phyloP scores from a whole-genome alignment of 345 rosid genomes.

The Eucalyptus viminalis region DNA sequence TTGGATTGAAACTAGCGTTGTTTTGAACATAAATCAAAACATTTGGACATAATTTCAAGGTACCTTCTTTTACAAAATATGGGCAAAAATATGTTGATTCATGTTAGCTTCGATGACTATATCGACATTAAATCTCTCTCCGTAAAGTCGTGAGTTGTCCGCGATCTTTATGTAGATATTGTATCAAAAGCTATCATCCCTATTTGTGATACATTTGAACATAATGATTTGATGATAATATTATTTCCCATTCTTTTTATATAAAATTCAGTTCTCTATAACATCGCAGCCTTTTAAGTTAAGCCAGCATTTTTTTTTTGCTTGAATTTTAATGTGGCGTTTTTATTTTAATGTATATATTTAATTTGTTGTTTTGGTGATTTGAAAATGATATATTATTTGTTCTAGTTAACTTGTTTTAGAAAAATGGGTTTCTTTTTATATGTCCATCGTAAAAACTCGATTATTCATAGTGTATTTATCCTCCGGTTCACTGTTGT shows the following conservation, averaged over 20 bases:
- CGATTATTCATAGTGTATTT: background rate
- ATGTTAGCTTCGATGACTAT: background rate
- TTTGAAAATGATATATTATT: background rate
- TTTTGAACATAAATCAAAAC: background rate
- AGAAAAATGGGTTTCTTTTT: background rate
- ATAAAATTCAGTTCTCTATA: background rate
- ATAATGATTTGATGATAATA: background rate
- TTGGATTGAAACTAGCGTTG: background rate
- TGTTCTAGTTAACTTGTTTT: background rate
- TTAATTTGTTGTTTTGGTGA: background rate
- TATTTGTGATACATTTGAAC: background rate
- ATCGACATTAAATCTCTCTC: fast-evolving
- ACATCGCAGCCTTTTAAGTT: background rate
- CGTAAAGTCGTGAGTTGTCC: fast-evolving
- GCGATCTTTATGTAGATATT: background rate
- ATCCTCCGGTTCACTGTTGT: background rate
- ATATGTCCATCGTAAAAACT: background rate
- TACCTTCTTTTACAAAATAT: background rate
- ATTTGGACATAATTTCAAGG: background rate
- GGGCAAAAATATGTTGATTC: fast-evolving
- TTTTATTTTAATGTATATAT: background rate
- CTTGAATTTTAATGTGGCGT: background rate
- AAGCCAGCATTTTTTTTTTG: background rate
- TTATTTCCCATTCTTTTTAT: background rate
- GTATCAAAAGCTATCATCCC: fast-evolving